Evolutionary conservation across 495 filamentous ascomycete species (phyloP).

Genomic region (Parathielavia appendiculata): DNA sequence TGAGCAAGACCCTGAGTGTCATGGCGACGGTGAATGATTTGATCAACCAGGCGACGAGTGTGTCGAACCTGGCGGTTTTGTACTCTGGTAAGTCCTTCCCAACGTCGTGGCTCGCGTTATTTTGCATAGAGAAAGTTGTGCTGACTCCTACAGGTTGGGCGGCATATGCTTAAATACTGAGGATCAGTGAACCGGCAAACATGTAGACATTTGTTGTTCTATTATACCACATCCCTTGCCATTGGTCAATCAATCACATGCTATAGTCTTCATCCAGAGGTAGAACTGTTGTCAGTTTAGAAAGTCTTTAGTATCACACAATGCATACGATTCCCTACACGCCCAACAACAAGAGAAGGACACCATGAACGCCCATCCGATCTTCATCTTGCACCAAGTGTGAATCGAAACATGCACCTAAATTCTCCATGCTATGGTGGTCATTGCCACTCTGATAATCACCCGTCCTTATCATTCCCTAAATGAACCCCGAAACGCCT

Average conservation of each 20-base stretch:
- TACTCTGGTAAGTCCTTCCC: conserved; percentile 65
- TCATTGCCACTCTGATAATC: no score
- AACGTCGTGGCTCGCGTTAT: neutral
- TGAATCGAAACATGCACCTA: no score
- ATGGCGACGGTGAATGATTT: conserved; percentile 93
- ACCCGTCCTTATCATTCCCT: no score
- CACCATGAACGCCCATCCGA: no score
- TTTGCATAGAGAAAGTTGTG: neutral
- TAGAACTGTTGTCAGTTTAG: neutral
- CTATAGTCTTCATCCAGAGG: neutral
- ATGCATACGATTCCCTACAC: no score
- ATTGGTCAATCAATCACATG: neutral
- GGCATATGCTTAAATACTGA: conserved; percentile 51
- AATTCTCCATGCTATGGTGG: no score
- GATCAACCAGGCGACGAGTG: conserved; percentile 92
- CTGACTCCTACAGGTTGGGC: conserved; percentile 52
- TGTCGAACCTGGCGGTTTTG: conserved; percentile 83
- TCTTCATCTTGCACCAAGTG: no score
- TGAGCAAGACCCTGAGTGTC: conserved; percentile 88
- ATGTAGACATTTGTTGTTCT: neutral
- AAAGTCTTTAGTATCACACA: no score
- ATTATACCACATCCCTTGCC: neutral
- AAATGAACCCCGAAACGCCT: no score
- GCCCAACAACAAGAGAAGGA: no score
- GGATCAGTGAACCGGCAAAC: neutral